Base-by-base conservation (phyloP, 1,139 yeast genomes). In the Blastobotrys proliferans region DNA sequence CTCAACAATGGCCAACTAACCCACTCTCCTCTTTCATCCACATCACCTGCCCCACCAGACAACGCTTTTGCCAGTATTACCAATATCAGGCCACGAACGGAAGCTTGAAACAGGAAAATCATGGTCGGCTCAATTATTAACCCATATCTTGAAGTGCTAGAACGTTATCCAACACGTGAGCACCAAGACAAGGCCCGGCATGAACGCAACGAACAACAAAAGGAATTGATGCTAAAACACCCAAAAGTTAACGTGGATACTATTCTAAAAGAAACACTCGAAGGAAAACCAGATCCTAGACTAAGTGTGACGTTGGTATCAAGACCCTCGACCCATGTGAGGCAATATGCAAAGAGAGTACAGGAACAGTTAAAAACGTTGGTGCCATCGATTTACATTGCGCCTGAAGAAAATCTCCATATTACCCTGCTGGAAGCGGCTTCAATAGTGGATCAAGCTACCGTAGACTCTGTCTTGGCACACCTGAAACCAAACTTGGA, bases 101-200 rank as follows among this genome's bases (percentile, higher is more conserved):
- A n/a, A n/a, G n/a, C n/a, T n/a, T n/a, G n/a, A n/a, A n/a, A n/a
- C n/a, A n/a, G n/a, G n/a, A n/a, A n/a, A n/a, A n/a, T n/a, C n/a
- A n/a, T n/a, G n/a, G n/a, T n/a, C n/a, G n/a, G n/a, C n/a, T n/a
- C n/a, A n/a, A n/a, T n/a, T n/a, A n/a, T n/a, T 3, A 59, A 5
- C 67, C 66, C 37, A 63, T 69, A 49, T 57, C 55, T 9, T 3
- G 17, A 31, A 11, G 32, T 38, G 5, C 18, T 19, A 6, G 11
- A 4, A 4, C n/a, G 26, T 14, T 31, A 11, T 19, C 42, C 42
- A 16, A 38, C 36, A 2, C 17, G 4, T 11, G n/a, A 18, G 10
- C 32, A 31, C 11, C 37, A 38, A 18, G 32, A 38, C 18, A 25
- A 14, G 21, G 37, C 31, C 3, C 24, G 42, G 6, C 14, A 20